phyloP scores from a whole-genome alignment of 2,329 filamentous ascomycete species.

The Chaetothyriales sp. region DNA sequence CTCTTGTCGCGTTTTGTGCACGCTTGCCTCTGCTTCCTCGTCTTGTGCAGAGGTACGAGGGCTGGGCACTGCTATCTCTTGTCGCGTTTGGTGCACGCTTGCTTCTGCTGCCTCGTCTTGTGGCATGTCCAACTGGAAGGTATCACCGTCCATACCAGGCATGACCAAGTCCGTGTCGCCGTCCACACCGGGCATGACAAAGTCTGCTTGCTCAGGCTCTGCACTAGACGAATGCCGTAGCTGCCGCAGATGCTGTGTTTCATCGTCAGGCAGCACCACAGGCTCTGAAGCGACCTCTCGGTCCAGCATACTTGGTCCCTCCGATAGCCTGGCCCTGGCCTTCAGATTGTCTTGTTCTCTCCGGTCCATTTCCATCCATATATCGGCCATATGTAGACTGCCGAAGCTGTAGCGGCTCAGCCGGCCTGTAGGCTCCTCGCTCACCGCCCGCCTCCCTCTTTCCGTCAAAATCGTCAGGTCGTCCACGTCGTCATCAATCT shows the following conservation, averaged over 20 bases:
- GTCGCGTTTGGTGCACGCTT: constrained; percentile 23
- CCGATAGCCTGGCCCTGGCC: constrained; percentile 20
- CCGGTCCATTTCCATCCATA: constrained; percentile 30
- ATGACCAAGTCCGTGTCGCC: constrained; percentile 22
- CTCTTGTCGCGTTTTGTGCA: constrained; percentile 21
- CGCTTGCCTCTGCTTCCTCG: constrained; percentile 18
- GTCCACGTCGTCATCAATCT: constrained; percentile 15
- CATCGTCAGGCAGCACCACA: constrained; percentile 21
- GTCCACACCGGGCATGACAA: constrained; percentile 27
- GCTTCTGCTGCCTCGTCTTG: constrained; percentile 22
- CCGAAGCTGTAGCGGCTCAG: constrained; percentile 32
- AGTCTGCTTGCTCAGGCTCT: background rate
- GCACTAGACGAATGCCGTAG: constrained; percentile 7
- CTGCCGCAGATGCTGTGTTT: constrained; percentile 30
- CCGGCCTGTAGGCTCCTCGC: constrained; percentile 25
- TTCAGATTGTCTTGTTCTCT: constrained; percentile 20
- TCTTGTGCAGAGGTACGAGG: background rate
- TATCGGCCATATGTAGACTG: constrained; percentile 35
- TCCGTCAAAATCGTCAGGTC: constrained; percentile 23
- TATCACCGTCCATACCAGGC: constrained; percentile 23
- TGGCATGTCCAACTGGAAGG: constrained; percentile 12
- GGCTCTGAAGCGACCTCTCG: constrained; percentile 7
- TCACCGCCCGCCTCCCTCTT: constrained; percentile 29
- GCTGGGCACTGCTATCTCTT: constrained; percentile 8
- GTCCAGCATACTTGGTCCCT: constrained; percentile 22